Evolutionary conservation across 768 basidiomycete species (phyloP).

Genomic region (Hygrophoropsis aurantiaca): DNA sequence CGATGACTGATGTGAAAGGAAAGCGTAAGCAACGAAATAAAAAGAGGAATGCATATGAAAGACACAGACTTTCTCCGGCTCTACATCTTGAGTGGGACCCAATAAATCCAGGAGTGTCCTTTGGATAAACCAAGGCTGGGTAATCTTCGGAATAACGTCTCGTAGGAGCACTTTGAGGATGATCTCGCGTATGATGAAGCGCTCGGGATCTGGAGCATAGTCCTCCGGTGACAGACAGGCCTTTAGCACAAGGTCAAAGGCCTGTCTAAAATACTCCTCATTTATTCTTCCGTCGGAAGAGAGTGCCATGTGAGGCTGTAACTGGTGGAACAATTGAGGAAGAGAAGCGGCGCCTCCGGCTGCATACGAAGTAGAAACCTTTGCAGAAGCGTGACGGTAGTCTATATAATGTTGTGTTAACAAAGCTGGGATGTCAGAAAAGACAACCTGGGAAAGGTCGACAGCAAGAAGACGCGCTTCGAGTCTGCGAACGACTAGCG

Average conservation of each 20-base stretch:
- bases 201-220: slow-evolving; percentile 68
- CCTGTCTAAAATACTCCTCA: slow-evolving; percentile 76
- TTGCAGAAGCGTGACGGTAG: slow-evolving; percentile 66
- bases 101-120: slow-evolving; percentile 65
- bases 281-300: slow-evolving; percentile 64
- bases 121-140: slow-evolving; percentile 91
- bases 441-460: slow-evolving; percentile 62
- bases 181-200: slow-evolving; percentile 83
- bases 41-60: no score
- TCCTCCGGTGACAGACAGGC: slow-evolving; percentile 76
- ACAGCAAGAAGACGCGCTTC: slow-evolving; percentile 54
- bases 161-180: slow-evolving; percentile 74
- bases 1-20: slow-evolving; percentile 15
- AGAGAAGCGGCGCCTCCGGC: slow-evolving; percentile 61
- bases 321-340: slow-evolving; percentile 70
- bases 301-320: slow-evolving; percentile 85
- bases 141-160: slow-evolving; percentile 65
- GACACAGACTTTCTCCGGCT: slow-evolving; percentile 20
- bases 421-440: slow-evolving; percentile 61
- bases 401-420: slow-evolving; percentile 77
- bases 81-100: slow-evolving; percentile 39
- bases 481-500: slow-evolving; percentile 56
- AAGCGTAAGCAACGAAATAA: not conserved
- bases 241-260: slow-evolving; percentile 74
- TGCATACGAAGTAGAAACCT: slow-evolving; percentile 70